These are phyloP conservation scores for Fusarium poae DNA, from an alignment of 2,329 filamentous ascomycete species.

Conservation along the genomic window DNA sequence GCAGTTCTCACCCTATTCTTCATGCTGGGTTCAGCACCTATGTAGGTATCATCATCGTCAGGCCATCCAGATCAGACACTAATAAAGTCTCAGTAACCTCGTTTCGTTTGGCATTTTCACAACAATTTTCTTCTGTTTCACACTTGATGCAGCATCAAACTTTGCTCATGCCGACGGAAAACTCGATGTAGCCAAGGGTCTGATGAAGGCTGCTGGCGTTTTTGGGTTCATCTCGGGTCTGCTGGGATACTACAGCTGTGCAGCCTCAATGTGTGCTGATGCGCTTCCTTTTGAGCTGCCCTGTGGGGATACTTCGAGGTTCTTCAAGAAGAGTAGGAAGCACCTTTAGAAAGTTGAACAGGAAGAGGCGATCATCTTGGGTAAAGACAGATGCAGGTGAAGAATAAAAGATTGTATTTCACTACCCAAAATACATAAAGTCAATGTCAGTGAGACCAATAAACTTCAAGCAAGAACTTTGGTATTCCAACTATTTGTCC, in stretches of 20 bases:
- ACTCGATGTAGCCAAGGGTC: neutral
- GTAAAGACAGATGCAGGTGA: too few species aligned
- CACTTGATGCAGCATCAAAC: conserved; percentile 42
- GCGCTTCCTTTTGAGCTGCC: conserved; percentile 44
- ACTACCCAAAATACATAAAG: too few species aligned
- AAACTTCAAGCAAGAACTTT: too few species aligned
- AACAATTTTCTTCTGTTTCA: conserved; percentile 46
- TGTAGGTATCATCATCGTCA: conserved; percentile 27
- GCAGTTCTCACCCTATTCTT: conserved; percentile 48
- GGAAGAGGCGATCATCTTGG: neutral
- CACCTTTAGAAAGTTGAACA: neutral
- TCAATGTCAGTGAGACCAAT: neutral
- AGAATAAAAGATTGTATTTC: neutral
- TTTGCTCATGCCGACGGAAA: conserved; percentile 49
- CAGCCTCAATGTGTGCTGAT: conserved; percentile 47
- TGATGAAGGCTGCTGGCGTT: conserved; percentile 42
- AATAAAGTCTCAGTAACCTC: conserved; percentile 30
- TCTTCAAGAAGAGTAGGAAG: conserved; percentile 33
- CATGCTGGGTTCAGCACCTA: conserved; percentile 42
- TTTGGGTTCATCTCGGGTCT: conserved; percentile 48
- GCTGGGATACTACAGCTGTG: conserved; percentile 46
- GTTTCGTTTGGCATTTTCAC: conserved; percentile 48
- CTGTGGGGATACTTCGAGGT: conserved; percentile 43
- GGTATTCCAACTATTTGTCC: neutral
- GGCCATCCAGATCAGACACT: neutral